These are phyloP conservation scores for Puccinia triticina DNA, from an alignment of 1,284 basidiomycete genomes.

Conservation along the genomic window DNA sequence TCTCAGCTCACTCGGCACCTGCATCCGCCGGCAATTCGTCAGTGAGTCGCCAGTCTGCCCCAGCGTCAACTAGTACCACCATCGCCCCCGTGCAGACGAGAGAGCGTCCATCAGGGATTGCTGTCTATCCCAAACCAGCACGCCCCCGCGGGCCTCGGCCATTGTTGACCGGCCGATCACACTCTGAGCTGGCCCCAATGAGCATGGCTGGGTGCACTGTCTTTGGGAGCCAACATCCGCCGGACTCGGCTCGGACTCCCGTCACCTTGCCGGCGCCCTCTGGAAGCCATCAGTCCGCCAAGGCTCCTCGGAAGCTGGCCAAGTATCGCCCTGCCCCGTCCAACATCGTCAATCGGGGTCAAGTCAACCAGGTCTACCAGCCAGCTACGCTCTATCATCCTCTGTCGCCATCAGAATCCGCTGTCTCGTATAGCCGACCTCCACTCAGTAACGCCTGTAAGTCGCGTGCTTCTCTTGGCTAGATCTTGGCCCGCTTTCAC, in stretches of 20 bases:
- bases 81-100: not conserved
- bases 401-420: not conserved
- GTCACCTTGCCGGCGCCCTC: not conserved
- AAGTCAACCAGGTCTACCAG: not conserved
- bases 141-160: constrained; percentile 6
- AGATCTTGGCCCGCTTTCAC: too few relatives aligned
- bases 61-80: not conserved
- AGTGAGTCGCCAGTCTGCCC: not conserved
- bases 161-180: not conserved
- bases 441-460: constrained; percentile 23
- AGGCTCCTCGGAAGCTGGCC: not conserved
- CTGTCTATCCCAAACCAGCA: not conserved
- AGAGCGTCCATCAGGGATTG: not conserved
- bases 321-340: not conserved
- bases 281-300: not conserved
- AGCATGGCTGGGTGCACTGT: not conserved
- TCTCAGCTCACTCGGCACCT: too few relatives aligned
- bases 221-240: not conserved
- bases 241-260: not conserved
- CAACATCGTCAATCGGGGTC: not conserved
- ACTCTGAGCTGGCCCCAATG: not conserved
- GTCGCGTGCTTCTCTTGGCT: not conserved
- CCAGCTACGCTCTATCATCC: not conserved
- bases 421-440: not conserved
- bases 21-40: not conserved